Evolutionary conservation across 2,329 filamentous ascomycete species (phyloP), one percentile per base, ranked within the genome.

Genomic region (Diaporthe sp.): DNA sequence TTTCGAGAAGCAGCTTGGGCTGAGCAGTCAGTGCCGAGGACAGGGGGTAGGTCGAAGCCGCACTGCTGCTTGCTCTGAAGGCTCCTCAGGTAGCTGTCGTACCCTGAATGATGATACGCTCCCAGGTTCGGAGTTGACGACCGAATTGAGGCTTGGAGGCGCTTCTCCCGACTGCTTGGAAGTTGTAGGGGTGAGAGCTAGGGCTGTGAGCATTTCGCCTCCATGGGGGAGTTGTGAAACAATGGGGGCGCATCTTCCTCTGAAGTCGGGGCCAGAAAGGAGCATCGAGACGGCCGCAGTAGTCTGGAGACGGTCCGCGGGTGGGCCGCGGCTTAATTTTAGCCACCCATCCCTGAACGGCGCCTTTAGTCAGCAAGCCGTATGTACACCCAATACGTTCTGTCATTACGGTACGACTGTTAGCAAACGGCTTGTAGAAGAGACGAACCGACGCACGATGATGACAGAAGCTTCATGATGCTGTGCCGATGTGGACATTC

Each of bases 151-250:
- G 12, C 25, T 53, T 39, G 44, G 31, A 25, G 44, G 62, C 31
- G 62, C 22, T 68, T 53, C 13, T 53, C 46, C 65, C 46, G 46
- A 39, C 46, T 72, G 55, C 49, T 62, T 72, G 57, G 46, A 49
- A 25, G 25, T 39, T 39, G 37, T 53, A 42, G n/a, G 55, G 13
- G 15, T 61, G 42, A 39, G 31, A 28, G 46, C 37, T 65, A 57
- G 68, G 53, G 37, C 51, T 58, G 46, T 39, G 58, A 55, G 58
- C 58, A 55, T 65, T 17, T 65, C 58, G 58, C 58, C 70, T 65
- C 65, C 65, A 65, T 73, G 49, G 39, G 58, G 70, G 70, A 73
- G 70, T 65, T 49, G 46, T 65, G 58, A 73, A 55, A 73, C 70
- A 73, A 55, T 25, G 19, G 57, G 58, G 65, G 65, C 59, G 65